phyloP scores from a whole-genome alignment of 2,329 filamentous ascomycete species.

The Arthrobotrys musiformis region DNA sequence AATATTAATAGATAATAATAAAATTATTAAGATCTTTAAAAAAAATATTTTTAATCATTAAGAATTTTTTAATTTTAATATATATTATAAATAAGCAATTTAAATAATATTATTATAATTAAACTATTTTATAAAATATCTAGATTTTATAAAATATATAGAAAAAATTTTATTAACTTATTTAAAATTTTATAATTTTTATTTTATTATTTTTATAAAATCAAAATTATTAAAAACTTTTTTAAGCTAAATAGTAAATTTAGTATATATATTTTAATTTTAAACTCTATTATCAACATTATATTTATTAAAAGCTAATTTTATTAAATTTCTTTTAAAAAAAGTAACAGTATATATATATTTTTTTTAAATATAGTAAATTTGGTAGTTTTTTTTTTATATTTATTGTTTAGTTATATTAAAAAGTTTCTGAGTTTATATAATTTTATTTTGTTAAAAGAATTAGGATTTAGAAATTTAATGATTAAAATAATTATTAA shows the following conservation, averaged over 20 bases:
- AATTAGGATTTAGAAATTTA: neutral
- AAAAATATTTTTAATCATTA: neutral
- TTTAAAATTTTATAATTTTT: no score
- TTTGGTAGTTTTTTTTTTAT: no score
- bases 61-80: no score
- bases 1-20: neutral
- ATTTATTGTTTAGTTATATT: neutral
- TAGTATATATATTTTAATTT: neutral
- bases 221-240: neutral
- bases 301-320: conserved; percentile 1
- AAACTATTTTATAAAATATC: no score
- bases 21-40: neutral
- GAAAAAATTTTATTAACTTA: no score
- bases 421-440: neutral
- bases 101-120: no score
- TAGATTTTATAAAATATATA: no score
- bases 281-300: neutral
- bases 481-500: neutral
- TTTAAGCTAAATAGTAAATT: neutral
- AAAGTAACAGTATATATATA: no score
- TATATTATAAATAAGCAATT: no score
- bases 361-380: no score
- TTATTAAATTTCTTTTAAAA: neutral
- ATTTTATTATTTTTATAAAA: no score
- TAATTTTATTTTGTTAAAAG: neutral